Conservation (phyloP, 805 yeast species). For the Candida coquimbonensis region DNA sequence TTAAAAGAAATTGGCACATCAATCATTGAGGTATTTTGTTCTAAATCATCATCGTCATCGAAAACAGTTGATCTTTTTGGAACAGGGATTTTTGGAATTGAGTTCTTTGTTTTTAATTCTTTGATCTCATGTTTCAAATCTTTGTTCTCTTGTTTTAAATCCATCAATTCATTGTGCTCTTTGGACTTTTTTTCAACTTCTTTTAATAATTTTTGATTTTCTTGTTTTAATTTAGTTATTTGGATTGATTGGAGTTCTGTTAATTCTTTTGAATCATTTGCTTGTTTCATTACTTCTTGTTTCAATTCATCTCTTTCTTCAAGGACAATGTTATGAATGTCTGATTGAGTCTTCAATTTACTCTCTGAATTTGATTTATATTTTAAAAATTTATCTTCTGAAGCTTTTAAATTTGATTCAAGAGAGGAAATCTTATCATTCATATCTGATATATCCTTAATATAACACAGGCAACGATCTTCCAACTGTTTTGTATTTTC, state of each 20-base stretch:
- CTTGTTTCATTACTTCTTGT: slow-evolving; percentile 12
- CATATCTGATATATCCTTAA: slow-evolving; percentile 1
- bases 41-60: neutral
- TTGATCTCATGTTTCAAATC: neutral
- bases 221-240: slow-evolving; percentile 1
- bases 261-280: slow-evolving; percentile 24
- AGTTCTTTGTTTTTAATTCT: neutral
- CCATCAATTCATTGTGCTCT: neutral
- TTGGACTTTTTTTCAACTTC: slow-evolving; percentile 1
- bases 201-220: neutral
- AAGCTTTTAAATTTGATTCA: slow-evolving; percentile 1
- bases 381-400: slow-evolving; percentile 14
- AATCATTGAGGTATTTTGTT: neutral
- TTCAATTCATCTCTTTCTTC: slow-evolving; percentile 25
- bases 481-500: neutral
- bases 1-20: slow-evolving; percentile 3
- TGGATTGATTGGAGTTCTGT: slow-evolving; percentile 13
- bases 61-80: neutral
- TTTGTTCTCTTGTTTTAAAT: neutral
- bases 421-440: neutral
- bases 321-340: slow-evolving; percentile 24
- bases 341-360: slow-evolving; percentile 29
- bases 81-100: too few species aligned
- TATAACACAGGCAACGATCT: neutral
- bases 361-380: slow-evolving; percentile 25